Base-by-base conservation (phyloP, 2,329 filamentous ascomycete species). In the Colletotrichum sp. region DNA sequence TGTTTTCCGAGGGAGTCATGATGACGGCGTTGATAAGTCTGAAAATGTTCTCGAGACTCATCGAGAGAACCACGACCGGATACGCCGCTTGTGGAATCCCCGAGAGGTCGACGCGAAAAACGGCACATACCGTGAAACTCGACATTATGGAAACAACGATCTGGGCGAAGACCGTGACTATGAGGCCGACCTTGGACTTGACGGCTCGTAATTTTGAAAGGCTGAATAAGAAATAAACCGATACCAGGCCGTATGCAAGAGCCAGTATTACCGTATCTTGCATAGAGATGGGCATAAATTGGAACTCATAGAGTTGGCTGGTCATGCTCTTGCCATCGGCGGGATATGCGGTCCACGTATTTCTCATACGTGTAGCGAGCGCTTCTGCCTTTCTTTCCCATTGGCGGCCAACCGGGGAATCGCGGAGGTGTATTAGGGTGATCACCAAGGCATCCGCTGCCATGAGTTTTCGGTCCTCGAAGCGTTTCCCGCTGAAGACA, bases 401-500 rank as follows among this genome's bases (percentile, higher is more conserved):
- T 71, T 90, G 86, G 24, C 86, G 86, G 32, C 92, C 93, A 8
- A 95, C 87, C 2, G 89, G 91, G 0, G 93, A 93, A 79, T 93
- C 90, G 39, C 90, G 88, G 48, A 90, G 90, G 80, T 96, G 93
- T 75, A 96, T 90, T 8, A 96, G 85, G 8, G 94, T 96, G 75
- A 96, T 92, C 71, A 96, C 94, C 7, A 96, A 87, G 4, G 94
- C 93, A 85, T 96, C 94, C 2, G 93, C 94, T 6, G 94, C 94
- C 28, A 93, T 86, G 4, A 96, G 87, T 68, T 87, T 90, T 13
- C 91, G 90, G 72, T 94, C 91, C 72, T 93, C 90, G 78, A 95
- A 96, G 6, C 90, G 88, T 81, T 96, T 96, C n/a, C 94, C 94
- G 74, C 94, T 95, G 79, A 96, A 95, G 21, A 96, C 94, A 68